Conservation (phyloP, 1,284 basidiomycete species). For the Austropuccinia psidii region DNA sequence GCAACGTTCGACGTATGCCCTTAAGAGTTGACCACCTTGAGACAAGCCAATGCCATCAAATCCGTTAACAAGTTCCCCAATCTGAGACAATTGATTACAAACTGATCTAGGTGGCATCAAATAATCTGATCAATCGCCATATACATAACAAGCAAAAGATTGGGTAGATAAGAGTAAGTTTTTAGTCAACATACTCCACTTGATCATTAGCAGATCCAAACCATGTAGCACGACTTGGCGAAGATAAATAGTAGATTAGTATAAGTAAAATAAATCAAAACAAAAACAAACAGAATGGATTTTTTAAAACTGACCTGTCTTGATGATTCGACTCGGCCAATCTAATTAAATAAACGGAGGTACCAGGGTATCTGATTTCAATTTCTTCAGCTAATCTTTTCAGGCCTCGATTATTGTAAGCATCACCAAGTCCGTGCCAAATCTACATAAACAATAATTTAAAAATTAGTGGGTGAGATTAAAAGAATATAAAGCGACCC, state of each 20-base stretch:
- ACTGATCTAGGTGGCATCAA: slow-evolving; percentile 30
- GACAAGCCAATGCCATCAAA: slow-evolving; percentile 48
- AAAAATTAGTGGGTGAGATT: too few species aligned
- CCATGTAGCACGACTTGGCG: slow-evolving; percentile 41
- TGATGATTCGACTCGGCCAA: slow-evolving; percentile 35
- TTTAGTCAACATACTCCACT: slow-evolving; percentile 36
- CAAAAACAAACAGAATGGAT: not conserved
- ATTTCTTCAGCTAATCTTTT: slow-evolving; percentile 41
- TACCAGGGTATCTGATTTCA: slow-evolving; percentile 44
- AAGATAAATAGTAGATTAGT: slow-evolving; percentile 22
- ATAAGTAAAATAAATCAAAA: not conserved
- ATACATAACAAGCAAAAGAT: not conserved
- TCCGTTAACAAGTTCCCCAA: slow-evolving; percentile 44
- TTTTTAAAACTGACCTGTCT: slow-evolving; percentile 14
- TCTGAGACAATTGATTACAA: slow-evolving; percentile 42
- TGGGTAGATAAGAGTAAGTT: not conserved
- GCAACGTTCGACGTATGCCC: slow-evolving; percentile 47
- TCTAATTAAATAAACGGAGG: slow-evolving; percentile 44
- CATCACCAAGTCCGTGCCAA: slow-evolving; percentile 48
- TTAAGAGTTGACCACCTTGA: slow-evolving; percentile 44
- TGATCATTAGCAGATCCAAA: slow-evolving; percentile 46
- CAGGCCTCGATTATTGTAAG: slow-evolving; percentile 44
- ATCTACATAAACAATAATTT: too few species aligned
- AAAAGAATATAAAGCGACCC: too few species aligned
- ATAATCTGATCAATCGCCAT: not conserved